Conservation (phyloP, 164 flowering plant genomes). For the Umbilicus rupestris region DNA sequence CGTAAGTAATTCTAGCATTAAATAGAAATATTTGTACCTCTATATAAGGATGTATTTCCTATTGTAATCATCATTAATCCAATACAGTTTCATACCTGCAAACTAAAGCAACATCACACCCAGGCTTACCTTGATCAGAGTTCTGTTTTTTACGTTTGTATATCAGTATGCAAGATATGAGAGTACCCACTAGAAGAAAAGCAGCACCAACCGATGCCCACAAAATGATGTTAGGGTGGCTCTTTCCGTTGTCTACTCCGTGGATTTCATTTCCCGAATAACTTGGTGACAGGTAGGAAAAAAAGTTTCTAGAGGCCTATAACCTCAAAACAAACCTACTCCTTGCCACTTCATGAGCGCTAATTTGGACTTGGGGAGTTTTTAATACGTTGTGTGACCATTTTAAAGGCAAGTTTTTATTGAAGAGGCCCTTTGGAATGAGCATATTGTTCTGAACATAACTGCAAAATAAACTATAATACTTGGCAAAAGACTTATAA, state of each 20-base stretch:
- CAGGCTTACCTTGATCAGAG: constrained; percentile 35
- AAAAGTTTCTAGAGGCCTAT: background rate
- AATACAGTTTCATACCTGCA: too few species aligned
- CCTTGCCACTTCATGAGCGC: too few species aligned
- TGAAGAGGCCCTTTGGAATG: constrained; percentile 59
- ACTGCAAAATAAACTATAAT: constrained; percentile 37
- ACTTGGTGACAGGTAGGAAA: constrained; percentile 30
- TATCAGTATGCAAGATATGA: constrained; percentile 40
- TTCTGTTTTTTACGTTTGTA: constrained; percentile 31
- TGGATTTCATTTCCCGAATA: constrained; percentile 74
- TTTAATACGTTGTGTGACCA: background rate
- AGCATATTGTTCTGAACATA: constrained; percentile 76
- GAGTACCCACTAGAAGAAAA: constrained; percentile 43
- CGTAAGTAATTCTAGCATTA: too few species aligned
- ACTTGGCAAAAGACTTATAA: constrained; percentile 8
- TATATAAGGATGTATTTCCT: too few species aligned
- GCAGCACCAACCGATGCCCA: constrained; percentile 58
- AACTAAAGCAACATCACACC: background rate
- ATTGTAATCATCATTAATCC: too few species aligned
- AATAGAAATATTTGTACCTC: too few species aligned
- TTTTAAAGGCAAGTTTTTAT: constrained; percentile 22
- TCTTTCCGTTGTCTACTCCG: constrained; percentile 24
- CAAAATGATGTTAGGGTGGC: constrained; percentile 32
- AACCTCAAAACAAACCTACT: too few species aligned
- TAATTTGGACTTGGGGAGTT: background rate